phyloP scores from a whole-genome alignment of 495 filamentous ascomycete species.

The Hypoxylon intermedium region DNA sequence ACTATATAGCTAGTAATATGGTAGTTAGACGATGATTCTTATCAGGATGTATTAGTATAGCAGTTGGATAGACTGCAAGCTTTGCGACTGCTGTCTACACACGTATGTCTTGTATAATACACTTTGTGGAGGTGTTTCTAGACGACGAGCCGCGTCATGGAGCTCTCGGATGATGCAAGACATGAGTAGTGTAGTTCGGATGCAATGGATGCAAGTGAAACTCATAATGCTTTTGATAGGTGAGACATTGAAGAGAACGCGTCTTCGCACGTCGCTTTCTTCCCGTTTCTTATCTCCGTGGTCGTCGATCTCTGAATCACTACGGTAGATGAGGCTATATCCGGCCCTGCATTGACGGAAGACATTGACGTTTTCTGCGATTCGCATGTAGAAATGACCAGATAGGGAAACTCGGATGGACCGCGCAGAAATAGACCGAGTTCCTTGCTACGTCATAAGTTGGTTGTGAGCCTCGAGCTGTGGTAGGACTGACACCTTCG shows the following conservation, averaged over 20 bases:
- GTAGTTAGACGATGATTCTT: too few species aligned
- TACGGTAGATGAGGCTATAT: neutral
- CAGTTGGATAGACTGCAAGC: neutral
- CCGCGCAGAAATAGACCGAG: neutral
- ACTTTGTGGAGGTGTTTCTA: slow-evolving; percentile 11
- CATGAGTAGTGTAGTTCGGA: slow-evolving; percentile 7
- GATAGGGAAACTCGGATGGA: slow-evolving; percentile 2
- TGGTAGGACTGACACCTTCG: too few species aligned
- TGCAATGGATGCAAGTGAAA: neutral
- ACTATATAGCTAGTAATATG: too few species aligned
- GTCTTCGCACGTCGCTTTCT: neutral
- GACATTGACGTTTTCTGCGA: neutral
- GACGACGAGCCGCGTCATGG: slow-evolving; percentile 31
- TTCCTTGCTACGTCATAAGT: neutral
- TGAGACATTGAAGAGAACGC: neutral
- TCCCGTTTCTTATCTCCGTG: slow-evolving; percentile 6
- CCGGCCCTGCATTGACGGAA: too few species aligned
- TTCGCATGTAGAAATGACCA: neutral
- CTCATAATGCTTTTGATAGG: neutral
- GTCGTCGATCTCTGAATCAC: neutral
- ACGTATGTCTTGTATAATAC: slow-evolving; percentile 7
- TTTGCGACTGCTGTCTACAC: slow-evolving; percentile 12
- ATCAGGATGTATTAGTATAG: too few species aligned
- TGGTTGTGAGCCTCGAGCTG: neutral
- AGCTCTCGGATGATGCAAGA: slow-evolving; percentile 30